Evolutionary conservation across 1,139 yeast species (phyloP), one percentile per base, ranked within the genome.

Genomic region (Taiozyma onychis): DNA sequence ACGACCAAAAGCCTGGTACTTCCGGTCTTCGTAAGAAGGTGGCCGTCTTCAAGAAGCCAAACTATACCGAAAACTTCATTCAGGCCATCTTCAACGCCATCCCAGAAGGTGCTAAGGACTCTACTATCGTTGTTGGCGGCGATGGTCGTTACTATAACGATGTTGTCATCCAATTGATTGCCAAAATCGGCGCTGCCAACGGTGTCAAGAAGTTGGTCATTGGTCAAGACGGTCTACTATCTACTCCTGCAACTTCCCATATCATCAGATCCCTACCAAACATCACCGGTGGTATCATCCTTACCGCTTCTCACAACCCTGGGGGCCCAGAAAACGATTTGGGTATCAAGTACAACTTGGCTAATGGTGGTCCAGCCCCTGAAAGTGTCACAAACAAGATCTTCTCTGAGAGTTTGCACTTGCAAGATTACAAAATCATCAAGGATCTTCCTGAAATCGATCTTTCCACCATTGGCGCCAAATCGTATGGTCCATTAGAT

Each of bases 341-440:
- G 68, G 99, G 99, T 52, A 93, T 93, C 74, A 93, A 93, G 74
- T 93, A 93, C 75, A 93, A 93, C 70, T 76, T 95, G 69, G 81
- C 88, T 56, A 91, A 93, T 65, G 99, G 99, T 57, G 99, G 97
- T 2, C 99, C 99, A 41, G 99, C 99, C n/a, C 99, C 99, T 5
- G 99, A 93, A 69, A 74, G 86, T 21, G 95, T 93, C 55, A 93
- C 99, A 28, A 79, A 95, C 72, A 80, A 83, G 69, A 93, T 93
- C 64, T 93, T 72, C 71, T 93, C 84, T 53, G 78, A 74, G 41
- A 81, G 96, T 26, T 78, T 77, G 63, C 63, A 69, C 41, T 74
- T 95, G 62, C 68, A 75, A 11, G 68, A 73, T 52, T 90, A 88
- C 72, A 81, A 83, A 65, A 78, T 80, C 49, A 69, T 74, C 27